Evolutionary conservation across 2,329 filamentous ascomycete species (phyloP).

Genomic region (Botrytis hyacinthi): DNA sequence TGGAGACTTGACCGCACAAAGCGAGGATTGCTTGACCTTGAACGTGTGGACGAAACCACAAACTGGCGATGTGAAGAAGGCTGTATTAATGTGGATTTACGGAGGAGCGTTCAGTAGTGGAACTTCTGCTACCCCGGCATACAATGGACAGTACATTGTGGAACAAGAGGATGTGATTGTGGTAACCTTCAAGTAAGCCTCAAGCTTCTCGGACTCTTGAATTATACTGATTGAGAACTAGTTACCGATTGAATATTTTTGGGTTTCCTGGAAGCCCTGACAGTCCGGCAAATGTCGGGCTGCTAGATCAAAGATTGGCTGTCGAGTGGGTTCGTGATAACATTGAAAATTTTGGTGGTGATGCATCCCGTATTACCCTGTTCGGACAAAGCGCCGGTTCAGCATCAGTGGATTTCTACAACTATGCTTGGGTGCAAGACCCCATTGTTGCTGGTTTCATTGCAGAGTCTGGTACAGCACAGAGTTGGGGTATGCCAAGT

Average conservation of each 20-base stretch:
- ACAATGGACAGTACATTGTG: slow-evolving; percentile 45
- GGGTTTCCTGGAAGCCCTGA: slow-evolving; percentile 41
- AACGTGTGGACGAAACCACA: slow-evolving; percentile 42
- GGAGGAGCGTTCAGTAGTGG: slow-evolving; percentile 43
- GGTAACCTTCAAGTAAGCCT: slow-evolving; percentile 47
- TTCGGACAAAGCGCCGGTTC: slow-evolving; percentile 56
- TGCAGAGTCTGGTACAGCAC: slow-evolving; percentile 37
- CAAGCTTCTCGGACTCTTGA: slow-evolving; percentile 25
- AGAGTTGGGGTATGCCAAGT: slow-evolving; percentile 33
- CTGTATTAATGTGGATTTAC: slow-evolving; percentile 46
- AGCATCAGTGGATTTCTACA: slow-evolving; percentile 49
- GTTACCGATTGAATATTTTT: slow-evolving; percentile 43
- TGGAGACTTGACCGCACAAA: not conserved
- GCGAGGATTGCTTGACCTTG: slow-evolving; percentile 43
- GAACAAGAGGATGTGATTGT: slow-evolving; percentile 46
- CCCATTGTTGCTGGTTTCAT: slow-evolving; percentile 39
- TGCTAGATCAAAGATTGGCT: slow-evolving; percentile 59
- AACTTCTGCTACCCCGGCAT: slow-evolving; percentile 41
- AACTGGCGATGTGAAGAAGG: slow-evolving; percentile 36
- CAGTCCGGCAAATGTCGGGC: slow-evolving; percentile 52
- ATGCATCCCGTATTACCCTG: slow-evolving; percentile 52
- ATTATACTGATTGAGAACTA: slow-evolving; percentile 24
- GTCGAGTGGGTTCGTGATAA: slow-evolving; percentile 61
- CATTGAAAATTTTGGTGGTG: slow-evolving; percentile 58
- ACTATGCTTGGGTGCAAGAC: slow-evolving; percentile 37